Evolutionary conservation across 2,329 filamentous ascomycete genomes (phyloP), one percentile per base, ranked within the genome.

Genomic region (Xenosphaeropsis pyriputrescens): DNA sequence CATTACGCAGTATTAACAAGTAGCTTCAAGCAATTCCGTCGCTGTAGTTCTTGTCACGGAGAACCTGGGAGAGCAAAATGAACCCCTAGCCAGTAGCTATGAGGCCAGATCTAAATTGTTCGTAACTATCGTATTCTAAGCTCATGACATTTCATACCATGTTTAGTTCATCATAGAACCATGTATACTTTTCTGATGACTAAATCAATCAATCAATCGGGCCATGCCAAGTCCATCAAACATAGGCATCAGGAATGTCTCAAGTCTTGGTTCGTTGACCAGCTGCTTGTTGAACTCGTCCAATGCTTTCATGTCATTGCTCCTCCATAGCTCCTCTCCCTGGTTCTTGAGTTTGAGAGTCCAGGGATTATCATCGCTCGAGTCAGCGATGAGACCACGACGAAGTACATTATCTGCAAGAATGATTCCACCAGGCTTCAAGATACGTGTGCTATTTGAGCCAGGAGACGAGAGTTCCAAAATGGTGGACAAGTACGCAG

Each of bases 401-500:
- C 63, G 63, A 18, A 75, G 57, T 32, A 68, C 60, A 40, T 74
- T 74, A 49, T 74, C 70, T 1, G 65, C 68, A 12, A 72, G 54
- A 41, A 74, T 65, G 39, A 72, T 53, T 0, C 66, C 68, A 6
- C 63, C 66, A 7, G 58, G 50, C 1, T 62, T 58, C 30, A 74
- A 57, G 18, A 74, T 57, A 6, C 66, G 60, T 18, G 18, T 19
- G 13, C 15, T 12, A 2, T 45, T 14, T 5, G 45, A 43, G 2
- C 56, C 58, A 2, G 65, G 58, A 35, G 47, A 48, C 5, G 67
- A 71, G 35, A 53, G 48, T 14, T 54, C 55, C 12, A 72, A 55
- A 38, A 72, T 61, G 19, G 60, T 54, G 15, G 54, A 48, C 29
- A 72, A 56, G 48, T 71, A 72, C 6, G 47, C 49, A 0, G 63